phyloP scores from a whole-genome alignment of 83 land plant species.

The Picea mariana region DNA sequence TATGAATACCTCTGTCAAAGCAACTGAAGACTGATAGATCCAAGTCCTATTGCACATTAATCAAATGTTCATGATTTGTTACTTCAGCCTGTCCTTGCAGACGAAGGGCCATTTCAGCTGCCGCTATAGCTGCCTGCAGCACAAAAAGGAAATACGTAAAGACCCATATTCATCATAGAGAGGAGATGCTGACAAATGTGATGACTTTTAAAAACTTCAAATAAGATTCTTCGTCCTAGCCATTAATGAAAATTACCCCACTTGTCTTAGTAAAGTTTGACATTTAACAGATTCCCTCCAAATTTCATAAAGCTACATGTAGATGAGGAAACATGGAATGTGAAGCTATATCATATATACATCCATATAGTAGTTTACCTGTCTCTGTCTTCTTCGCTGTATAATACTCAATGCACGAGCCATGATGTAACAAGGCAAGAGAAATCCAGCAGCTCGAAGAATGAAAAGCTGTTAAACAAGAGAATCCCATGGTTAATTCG shows the following conservation, averaged over 20 bases:
- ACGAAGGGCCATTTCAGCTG: constrained; percentile 68
- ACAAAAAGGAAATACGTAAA: constrained; percentile 15
- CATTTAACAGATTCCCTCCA: neutral
- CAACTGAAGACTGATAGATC: no score
- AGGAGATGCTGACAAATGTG: neutral
- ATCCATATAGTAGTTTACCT: constrained; percentile 29
- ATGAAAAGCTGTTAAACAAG: constrained; percentile 32
- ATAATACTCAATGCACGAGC: constrained; percentile 75
- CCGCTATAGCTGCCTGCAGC: constrained; percentile 76
- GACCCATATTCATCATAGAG: neutral
- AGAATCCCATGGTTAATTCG: no score
- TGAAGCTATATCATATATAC: no score
- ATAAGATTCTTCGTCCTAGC: neutral
- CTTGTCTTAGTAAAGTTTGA: neutral
- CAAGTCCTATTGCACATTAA: constrained; percentile 8
- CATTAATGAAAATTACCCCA: neutral
- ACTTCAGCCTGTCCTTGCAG: constrained; percentile 44
- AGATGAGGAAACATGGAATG: neutral
- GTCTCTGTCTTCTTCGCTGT: constrained; percentile 77
- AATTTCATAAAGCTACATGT: neutral
- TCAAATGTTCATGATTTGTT: neutral
- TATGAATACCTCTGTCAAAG: neutral
- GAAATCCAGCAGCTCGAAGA: constrained; percentile 76
- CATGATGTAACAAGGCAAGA: constrained; percentile 86
- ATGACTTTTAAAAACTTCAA: neutral